Evolutionary conservation across 2,329 filamentous ascomycete species (phyloP).

Genomic region (Samsoniella hepiali): DNA sequence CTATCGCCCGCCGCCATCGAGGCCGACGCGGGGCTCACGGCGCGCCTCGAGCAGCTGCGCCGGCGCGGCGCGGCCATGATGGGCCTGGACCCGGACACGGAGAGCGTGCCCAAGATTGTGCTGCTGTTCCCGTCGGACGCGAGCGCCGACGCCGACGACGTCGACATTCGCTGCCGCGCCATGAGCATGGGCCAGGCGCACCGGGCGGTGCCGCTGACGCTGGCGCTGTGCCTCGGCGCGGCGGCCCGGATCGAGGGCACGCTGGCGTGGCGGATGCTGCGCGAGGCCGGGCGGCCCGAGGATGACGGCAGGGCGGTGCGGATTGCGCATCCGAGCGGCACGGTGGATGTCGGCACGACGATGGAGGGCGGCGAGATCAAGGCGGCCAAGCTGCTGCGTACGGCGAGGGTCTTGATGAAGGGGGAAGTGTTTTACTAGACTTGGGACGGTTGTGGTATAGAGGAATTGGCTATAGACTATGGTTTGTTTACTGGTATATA

Average conservation of each 20-base stretch:
- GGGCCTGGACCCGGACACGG: conserved; percentile 49
- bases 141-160: conserved; percentile 16
- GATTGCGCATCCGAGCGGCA: conserved; percentile 47
- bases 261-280: conserved; percentile 28
- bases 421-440: conserved; percentile 44
- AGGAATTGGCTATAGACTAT: not conserved
- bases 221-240: conserved; percentile 50
- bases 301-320: conserved; percentile 29
- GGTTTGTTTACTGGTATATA: not conserved
- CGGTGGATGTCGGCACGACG: conserved; percentile 43
- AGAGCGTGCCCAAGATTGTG: conserved; percentile 61
- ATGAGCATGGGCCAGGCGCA: conserved; percentile 56
- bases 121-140: conserved; percentile 39
- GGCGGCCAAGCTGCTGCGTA: conserved; percentile 45
- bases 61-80: conserved; percentile 56
- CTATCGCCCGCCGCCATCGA: conserved; percentile 55
- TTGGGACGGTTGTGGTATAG: not conserved
- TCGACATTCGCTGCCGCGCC: conserved; percentile 45
- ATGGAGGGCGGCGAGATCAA: conserved; percentile 38
- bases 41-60: conserved; percentile 54
- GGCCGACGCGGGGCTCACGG: conserved; percentile 39
- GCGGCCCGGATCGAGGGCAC: conserved; percentile 46
- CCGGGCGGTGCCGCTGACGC: conserved; percentile 53
- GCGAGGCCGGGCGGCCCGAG: not conserved
- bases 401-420: conserved; percentile 48